Conservation (phyloP, 2,329 filamentous ascomycete species). For the Nannizziopsis barbatae region DNA sequence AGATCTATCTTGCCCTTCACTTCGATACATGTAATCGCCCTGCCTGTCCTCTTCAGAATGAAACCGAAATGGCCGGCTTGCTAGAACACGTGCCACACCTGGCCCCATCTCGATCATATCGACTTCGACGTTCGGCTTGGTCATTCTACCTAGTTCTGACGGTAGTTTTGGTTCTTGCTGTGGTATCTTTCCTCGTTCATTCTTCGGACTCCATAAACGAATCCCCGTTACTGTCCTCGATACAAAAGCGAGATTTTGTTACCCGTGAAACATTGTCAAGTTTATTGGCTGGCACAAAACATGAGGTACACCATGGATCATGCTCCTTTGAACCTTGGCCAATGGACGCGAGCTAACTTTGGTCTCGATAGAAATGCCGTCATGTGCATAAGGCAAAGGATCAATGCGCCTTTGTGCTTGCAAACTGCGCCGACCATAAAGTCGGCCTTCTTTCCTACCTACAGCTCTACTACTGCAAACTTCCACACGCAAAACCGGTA, state of each 20-base stretch:
- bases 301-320: constrained; percentile 12
- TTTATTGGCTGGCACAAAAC: background rate
- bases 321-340: background rate
- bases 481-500: constrained; percentile 56
- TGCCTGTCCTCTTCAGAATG: constrained; percentile 14
- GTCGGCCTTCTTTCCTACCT: constrained; percentile 84
- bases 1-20: too few species aligned
- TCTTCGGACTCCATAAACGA: background rate
- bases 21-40: too few species aligned
- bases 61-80: constrained; percentile 14
- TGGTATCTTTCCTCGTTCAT: constrained; percentile 22
- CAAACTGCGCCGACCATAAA: constrained; percentile 78
- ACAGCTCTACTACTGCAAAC: constrained; percentile 75
- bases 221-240: constrained; percentile 7
- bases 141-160: constrained; percentile 39
- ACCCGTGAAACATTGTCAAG: background rate
- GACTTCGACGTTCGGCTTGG: constrained; percentile 32
- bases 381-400: constrained; percentile 65
- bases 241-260: constrained; percentile 22
- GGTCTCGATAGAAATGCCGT: constrained; percentile 48
- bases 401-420: constrained; percentile 74
- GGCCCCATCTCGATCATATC: constrained; percentile 13
- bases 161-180: constrained; percentile 26
- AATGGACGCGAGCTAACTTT: background rate
- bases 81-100: constrained; percentile 3